These are phyloP conservation scores for Trichosporon sp. DNA, from an alignment of 1,284 basidiomycete genomes.

Conservation along the genomic window DNA sequence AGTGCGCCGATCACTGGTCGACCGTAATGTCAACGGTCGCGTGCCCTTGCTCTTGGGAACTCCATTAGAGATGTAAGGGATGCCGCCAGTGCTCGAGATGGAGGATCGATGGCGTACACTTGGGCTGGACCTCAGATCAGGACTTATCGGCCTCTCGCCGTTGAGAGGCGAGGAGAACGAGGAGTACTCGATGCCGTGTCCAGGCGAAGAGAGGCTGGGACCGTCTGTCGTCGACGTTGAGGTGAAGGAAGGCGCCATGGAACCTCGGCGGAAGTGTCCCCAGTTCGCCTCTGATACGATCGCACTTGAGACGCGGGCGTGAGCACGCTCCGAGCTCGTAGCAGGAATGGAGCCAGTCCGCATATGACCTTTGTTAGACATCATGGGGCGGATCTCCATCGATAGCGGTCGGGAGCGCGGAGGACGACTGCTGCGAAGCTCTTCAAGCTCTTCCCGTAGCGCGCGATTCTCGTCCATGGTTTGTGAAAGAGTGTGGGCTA, in stretches of 20 bases:
- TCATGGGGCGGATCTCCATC: constrained; percentile 6
- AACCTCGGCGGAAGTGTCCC: constrained; percentile 34
- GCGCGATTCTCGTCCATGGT: constrained; percentile 67
- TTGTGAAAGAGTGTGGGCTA: constrained; percentile 65
- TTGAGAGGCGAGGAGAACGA: constrained; percentile 4
- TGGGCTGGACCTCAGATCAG: constrained; percentile 2
- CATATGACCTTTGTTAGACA: not conserved
- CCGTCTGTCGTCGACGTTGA: constrained; percentile 29
- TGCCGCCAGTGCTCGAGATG: constrained; percentile 20
- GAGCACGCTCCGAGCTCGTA: not conserved
- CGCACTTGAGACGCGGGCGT: constrained; percentile 14
- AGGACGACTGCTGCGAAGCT: constrained; percentile 50
- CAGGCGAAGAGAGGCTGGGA: constrained; percentile 21
- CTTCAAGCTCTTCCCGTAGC: constrained; percentile 67
- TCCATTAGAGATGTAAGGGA: constrained; percentile 42
- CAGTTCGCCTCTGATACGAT: constrained; percentile 21
- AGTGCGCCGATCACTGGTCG: constrained; percentile 4
- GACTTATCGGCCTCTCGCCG: constrained; percentile 2
- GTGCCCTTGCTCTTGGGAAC: constrained; percentile 31
- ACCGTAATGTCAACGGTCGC: not conserved
- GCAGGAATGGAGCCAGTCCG: constrained; percentile 13
- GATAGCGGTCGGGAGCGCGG: constrained; percentile 6
- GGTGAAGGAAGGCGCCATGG: constrained; percentile 36
- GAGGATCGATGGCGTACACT: not conserved
- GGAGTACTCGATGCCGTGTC: constrained; percentile 20